Evolutionary conservation across 2,329 filamentous ascomycete species (phyloP).

Genomic region (Colletotrichum siamense): DNA sequence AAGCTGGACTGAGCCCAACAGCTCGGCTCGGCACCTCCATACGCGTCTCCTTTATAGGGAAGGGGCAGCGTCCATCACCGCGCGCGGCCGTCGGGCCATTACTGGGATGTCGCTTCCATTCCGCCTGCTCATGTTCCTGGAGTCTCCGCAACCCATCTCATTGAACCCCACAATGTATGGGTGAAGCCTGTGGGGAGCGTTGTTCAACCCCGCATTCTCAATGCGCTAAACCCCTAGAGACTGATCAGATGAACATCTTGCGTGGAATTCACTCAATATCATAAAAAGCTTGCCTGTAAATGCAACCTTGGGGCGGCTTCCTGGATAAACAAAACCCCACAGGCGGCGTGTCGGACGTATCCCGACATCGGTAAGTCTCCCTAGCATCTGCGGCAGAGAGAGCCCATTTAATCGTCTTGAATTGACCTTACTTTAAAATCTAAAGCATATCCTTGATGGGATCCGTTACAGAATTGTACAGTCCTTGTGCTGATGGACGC

Average conservation of each 20-base stretch:
- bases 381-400: background rate
- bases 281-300: background rate
- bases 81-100: background rate
- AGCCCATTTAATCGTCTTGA: background rate
- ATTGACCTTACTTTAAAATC: background rate
- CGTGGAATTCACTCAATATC: background rate
- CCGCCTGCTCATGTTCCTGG: background rate
- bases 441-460: background rate
- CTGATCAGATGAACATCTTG: background rate
- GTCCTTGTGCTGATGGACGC: background rate
- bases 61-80: background rate
- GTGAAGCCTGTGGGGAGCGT: background rate
- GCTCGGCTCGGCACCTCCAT: background rate
- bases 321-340: background rate
- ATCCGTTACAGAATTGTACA: conserved; percentile 7
- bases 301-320: background rate
- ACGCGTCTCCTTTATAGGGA: background rate
- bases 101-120: background rate
- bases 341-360: background rate
- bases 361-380: background rate
- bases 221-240: background rate
- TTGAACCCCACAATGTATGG: background rate
- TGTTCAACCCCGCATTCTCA: background rate
- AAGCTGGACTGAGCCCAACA: background rate
- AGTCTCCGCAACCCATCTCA: background rate